phyloP scores from a whole-genome alignment of 768 basidiomycete species.

The Pleurotus cornucopiae region DNA sequence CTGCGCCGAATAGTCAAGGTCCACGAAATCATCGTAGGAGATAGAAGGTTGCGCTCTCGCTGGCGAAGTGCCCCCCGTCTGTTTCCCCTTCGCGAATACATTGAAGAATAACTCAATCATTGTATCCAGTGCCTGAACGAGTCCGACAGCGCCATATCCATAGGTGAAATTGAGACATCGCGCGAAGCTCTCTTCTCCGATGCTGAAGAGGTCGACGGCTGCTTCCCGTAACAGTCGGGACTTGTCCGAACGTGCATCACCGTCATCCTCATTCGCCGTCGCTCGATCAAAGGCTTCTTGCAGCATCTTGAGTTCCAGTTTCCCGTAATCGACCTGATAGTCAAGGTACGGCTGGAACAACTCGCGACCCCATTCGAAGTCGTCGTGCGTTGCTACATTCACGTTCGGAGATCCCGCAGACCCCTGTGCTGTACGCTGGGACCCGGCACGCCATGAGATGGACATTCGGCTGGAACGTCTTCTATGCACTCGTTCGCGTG shows the following conservation, averaged over 20 bases:
- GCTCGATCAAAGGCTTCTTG: slow-evolving; percentile 52
- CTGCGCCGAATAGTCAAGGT: slow-evolving; percentile 81
- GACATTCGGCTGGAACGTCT: slow-evolving; percentile 62
- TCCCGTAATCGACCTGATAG: slow-evolving; percentile 80
- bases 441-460: slow-evolving; percentile 52
- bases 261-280: slow-evolving; percentile 37
- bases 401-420: slow-evolving; percentile 17
- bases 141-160: slow-evolving; percentile 76
- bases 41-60: slow-evolving; percentile 18
- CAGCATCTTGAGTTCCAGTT: slow-evolving; percentile 71
- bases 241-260: slow-evolving; percentile 35
- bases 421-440: slow-evolving; percentile 25
- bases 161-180: slow-evolving; percentile 82
- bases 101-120: slow-evolving; percentile 71
- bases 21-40: slow-evolving; percentile 63
- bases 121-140: slow-evolving; percentile 71
- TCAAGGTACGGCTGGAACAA: slow-evolving; percentile 94
- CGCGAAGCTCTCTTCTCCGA: slow-evolving; percentile 75
- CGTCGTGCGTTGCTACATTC: slow-evolving; percentile 23
- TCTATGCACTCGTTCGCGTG: slow-evolving; percentile 28
- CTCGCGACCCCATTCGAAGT: slow-evolving; percentile 82
- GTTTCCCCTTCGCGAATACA: slow-evolving; percentile 51
- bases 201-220: slow-evolving; percentile 67
- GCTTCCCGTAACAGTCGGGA: slow-evolving; percentile 73
- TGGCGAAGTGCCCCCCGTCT: slow-evolving; percentile 27